Evolutionary conservation across 371 early-diverging fungal species (phyloP).

Genomic region (Mucor saturninus): DNA sequence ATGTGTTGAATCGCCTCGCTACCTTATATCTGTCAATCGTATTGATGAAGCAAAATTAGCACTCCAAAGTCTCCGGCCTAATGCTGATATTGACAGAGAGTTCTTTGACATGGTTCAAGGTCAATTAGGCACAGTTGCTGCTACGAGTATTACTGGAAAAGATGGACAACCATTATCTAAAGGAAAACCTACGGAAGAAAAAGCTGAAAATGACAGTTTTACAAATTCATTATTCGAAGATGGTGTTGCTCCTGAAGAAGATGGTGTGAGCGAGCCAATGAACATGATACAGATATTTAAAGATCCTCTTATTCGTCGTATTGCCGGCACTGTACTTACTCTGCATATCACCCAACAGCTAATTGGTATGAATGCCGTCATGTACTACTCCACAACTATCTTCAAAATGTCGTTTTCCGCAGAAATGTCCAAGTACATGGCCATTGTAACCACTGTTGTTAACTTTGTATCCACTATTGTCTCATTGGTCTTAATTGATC

Average conservation of each 20-base stretch:
- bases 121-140: slow-evolving; percentile 37
- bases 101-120: slow-evolving; percentile 22
- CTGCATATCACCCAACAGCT: slow-evolving; percentile 75
- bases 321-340: slow-evolving; percentile 54
- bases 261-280: slow-evolving; percentile 22
- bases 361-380: slow-evolving; percentile 86
- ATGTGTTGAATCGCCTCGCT: slow-evolving; percentile 80
- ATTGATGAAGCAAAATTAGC: slow-evolving; percentile 59
- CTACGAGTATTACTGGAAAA: slow-evolving; percentile 40
- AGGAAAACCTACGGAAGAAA: not conserved
- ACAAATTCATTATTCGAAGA: slow-evolving; percentile 34
- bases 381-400: slow-evolving; percentile 80
- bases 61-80: slow-evolving; percentile 58
- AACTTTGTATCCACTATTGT: slow-evolving; percentile 63
- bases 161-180: slow-evolving; percentile 36
- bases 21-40: slow-evolving; percentile 62
- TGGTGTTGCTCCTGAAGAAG: slow-evolving; percentile 24
- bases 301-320: slow-evolving; percentile 55
- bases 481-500: slow-evolving; percentile 68
- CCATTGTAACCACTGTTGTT: slow-evolving; percentile 63
- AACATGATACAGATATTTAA: slow-evolving; percentile 46
- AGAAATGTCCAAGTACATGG: slow-evolving; percentile 62
- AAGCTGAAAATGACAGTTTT: not conserved
- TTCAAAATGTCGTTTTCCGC: slow-evolving; percentile 49
- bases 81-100: slow-evolving; percentile 57